Conservation (phyloP, 2,329 filamentous ascomycete species). For the Apiospora aurea region DNA sequence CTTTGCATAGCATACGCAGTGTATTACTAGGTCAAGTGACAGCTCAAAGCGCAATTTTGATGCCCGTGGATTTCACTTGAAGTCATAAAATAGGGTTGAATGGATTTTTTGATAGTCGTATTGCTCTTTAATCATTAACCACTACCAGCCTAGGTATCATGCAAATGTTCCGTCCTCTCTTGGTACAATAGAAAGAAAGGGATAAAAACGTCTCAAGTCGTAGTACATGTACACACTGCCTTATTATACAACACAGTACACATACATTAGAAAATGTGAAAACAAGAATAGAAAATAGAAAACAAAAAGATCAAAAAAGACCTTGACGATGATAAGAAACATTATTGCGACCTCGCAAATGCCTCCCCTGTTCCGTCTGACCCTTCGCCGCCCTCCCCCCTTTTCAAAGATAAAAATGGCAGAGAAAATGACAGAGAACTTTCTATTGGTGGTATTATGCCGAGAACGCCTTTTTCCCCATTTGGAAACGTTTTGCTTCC, state of each 20-base stretch:
- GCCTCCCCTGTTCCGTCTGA: background rate
- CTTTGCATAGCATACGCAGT: background rate
- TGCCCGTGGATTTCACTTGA: background rate
- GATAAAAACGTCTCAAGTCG: slow-evolving; percentile 7
- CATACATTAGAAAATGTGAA: slow-evolving; percentile 15
- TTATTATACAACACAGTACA: slow-evolving; percentile 3
- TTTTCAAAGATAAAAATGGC: background rate
- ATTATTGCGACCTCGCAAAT: background rate
- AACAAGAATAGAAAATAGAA: background rate
- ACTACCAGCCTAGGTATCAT: slow-evolving; percentile 5
- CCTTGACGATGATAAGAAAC: background rate
- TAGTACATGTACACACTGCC: background rate
- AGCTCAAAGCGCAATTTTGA: background rate
- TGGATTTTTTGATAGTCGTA: background rate
- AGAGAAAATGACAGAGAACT: background rate
- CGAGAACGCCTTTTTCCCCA: slow-evolving; percentile 10
- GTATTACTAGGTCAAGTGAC: background rate
- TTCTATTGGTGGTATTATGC: slow-evolving; percentile 19
- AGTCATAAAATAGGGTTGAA: background rate
- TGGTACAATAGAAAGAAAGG: background rate
- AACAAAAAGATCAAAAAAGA: background rate
- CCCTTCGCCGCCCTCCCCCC: background rate
- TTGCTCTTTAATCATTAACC: slow-evolving; percentile 7
- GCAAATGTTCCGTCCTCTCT: background rate
- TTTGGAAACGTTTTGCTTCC: slow-evolving; percentile 4